A percentile compares a stretch with the other conserved stretches of the same genome.
Conservation (phyloP, 345 rosid genomes). For the Alliaria petiolata region DNA sequence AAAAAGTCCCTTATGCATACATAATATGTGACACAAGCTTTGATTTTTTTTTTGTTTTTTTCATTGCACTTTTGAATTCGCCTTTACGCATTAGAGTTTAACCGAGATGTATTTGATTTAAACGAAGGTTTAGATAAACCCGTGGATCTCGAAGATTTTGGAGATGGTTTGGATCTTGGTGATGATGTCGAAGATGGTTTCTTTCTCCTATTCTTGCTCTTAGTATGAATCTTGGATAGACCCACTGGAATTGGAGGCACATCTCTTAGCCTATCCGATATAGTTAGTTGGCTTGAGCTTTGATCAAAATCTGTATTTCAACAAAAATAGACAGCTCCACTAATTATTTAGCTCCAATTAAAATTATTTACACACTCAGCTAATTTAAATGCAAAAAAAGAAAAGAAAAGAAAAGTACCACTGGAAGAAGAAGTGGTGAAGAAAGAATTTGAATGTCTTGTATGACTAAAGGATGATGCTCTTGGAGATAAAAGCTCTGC, state of each 20-base stretch:
- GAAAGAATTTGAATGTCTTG: conserved; percentile 46
- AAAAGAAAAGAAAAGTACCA: conserved; percentile 33
- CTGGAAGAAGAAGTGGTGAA: conserved; percentile 52
- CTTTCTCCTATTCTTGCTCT: conserved; percentile 24
- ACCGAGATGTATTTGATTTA: conserved; percentile 18
- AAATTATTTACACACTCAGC: neutral
- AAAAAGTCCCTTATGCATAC: neutral
- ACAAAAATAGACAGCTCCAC: neutral
- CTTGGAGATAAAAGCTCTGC: conserved; percentile 54
- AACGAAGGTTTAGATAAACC: conserved; percentile 17
- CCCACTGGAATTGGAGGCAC: conserved; percentile 22
- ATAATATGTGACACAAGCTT: neutral
- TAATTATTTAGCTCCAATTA: neutral
- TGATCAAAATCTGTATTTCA: conserved; percentile 21
- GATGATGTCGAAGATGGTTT: conserved; percentile 29
- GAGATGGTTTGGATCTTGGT: conserved; percentile 32
- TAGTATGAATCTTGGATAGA: conserved; percentile 16
- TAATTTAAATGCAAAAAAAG: neutral
- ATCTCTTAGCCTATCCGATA: conserved; percentile 20
- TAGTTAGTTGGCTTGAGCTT: conserved; percentile 13
- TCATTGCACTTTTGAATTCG: neutral
- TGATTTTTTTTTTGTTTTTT: neutral
- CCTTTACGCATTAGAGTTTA: conserved; percentile 26
- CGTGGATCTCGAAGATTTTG: conserved; percentile 20
- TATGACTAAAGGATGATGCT: conserved; percentile 44